Conservation (phyloP, 257 asterid genomes). For the Rauvolfia tetraphylla region DNA sequence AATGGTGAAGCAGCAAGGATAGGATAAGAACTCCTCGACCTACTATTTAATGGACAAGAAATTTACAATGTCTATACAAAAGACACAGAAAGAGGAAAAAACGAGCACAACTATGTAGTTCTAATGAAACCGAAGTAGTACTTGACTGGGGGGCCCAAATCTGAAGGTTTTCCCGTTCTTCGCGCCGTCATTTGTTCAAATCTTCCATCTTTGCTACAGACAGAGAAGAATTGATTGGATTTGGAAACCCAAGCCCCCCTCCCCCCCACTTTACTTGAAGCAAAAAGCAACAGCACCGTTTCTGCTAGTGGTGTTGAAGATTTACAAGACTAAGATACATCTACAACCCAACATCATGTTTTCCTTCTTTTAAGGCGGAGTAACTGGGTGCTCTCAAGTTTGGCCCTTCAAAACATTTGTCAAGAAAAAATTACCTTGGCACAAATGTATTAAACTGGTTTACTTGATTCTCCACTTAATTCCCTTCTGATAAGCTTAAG, state of each 20-base stretch:
- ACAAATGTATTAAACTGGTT: conserved; percentile 22
- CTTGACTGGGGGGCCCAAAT: too few relatives aligned
- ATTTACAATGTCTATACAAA: too few relatives aligned
- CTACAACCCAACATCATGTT: neutral
- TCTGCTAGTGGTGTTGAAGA: neutral
- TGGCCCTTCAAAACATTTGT: neutral
- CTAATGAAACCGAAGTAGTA: too few relatives aligned
- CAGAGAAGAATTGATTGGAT: neutral
- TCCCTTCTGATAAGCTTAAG: conserved; percentile 78
- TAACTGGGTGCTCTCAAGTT: neutral
- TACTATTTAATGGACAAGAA: too few relatives aligned
- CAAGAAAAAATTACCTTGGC: conserved; percentile 15
- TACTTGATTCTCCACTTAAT: conserved; percentile 67
- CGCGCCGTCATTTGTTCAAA: neutral
- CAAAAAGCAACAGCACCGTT: neutral
- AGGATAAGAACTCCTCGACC: too few relatives aligned
- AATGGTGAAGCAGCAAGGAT: too few relatives aligned
- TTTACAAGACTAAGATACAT: neutral
- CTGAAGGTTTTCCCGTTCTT: neutral
- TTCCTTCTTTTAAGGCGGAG: neutral
- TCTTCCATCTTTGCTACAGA: neutral
- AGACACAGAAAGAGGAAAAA: too few relatives aligned
- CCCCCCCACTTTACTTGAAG: neutral
- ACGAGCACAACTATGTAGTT: too few relatives aligned
- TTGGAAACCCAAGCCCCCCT: too few relatives aligned